Evolutionary conservation across 768 basidiomycete genomes (phyloP).

Genomic region (Mycena amicta): DNA sequence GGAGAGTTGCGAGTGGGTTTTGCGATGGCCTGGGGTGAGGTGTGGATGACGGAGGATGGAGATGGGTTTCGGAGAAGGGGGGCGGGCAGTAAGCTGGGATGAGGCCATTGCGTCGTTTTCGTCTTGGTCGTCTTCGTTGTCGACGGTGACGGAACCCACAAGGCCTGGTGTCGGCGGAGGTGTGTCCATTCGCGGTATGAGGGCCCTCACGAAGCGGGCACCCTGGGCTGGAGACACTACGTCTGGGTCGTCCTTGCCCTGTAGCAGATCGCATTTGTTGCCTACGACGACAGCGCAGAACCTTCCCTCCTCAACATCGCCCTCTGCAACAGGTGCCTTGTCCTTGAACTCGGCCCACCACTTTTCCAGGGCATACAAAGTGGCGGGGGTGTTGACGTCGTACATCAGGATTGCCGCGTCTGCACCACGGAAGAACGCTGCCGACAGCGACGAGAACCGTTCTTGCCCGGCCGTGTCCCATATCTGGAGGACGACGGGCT

Average conservation of each 20-base stretch:
- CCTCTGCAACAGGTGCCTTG: constrained; percentile 66
- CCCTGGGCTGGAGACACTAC: constrained; percentile 47
- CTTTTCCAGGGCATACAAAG: constrained; percentile 57
- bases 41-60: constrained; percentile 33
- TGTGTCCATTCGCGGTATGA: constrained; percentile 46
- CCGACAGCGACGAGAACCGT: constrained; percentile 79
- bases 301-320: constrained; percentile 46
- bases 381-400: constrained; percentile 69
- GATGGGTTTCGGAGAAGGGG: constrained; percentile 27
- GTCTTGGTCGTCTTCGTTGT: constrained; percentile 11
- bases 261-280: constrained; percentile 72
- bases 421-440: constrained; percentile 84
- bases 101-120: constrained; percentile 25
- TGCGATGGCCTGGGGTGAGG: constrained; percentile 17
- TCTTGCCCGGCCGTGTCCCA: constrained; percentile 85
- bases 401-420: constrained; percentile 84
- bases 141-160: constrained; percentile 3
- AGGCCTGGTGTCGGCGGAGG: constrained; percentile 16
- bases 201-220: constrained; percentile 53
- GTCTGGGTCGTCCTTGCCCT: constrained; percentile 17
- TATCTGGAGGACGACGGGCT: constrained; percentile 51
- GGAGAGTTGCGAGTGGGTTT: constrained; percentile 29
- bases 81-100: constrained; percentile 26
- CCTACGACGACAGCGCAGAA: constrained; percentile 79
- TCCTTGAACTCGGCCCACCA: constrained; percentile 84